A percentile compares a stretch with the other conserved stretches of the same genome.
Conservation (phyloP, 352 stramenopile genomes). For the Globisporangium rhizosaccharum region DNA sequence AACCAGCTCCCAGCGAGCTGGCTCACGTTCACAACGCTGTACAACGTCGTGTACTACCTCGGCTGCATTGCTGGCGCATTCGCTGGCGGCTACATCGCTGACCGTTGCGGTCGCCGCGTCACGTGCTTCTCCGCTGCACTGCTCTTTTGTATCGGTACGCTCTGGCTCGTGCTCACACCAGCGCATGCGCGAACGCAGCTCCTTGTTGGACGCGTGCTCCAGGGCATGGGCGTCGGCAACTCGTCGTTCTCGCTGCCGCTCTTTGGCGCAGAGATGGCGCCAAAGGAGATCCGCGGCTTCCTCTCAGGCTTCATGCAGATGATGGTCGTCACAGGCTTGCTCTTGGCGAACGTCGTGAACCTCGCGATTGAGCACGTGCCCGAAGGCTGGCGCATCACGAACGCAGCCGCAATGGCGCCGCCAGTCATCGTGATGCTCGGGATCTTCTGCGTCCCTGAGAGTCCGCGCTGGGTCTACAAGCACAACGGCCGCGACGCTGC, state of each 20-base stretch:
- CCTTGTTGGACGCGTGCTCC: conserved; percentile 27
- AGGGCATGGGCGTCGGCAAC: conserved; percentile 37
- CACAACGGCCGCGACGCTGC: conserved; percentile 29
- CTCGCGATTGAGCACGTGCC: conserved; percentile 14
- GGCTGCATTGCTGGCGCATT: conserved; percentile 33
- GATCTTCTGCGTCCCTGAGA: conserved; percentile 46
- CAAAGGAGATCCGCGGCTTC: conserved; percentile 31
- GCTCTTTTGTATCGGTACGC: conserved; percentile 34
- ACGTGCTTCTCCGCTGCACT: conserved; percentile 29
- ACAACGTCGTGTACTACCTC: conserved; percentile 38
- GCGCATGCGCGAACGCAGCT: conserved; percentile 17
- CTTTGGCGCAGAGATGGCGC: conserved; percentile 38
- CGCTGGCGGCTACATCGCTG: conserved; percentile 23
- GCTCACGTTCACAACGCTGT: conserved; percentile 34
- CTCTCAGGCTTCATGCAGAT: conserved; percentile 43
- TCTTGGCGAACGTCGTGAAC: conserved; percentile 40
- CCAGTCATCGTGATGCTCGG: conserved; percentile 34
- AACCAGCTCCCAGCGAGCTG: conserved; percentile 29
- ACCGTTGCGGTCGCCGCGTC: conserved; percentile 30
- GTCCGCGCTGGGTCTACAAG: conserved; percentile 43
- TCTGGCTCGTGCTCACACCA: conserved; percentile 21
- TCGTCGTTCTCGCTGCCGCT: conserved; percentile 40
- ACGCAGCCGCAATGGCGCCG: conserved; percentile 21
- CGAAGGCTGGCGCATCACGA: conserved; percentile 32
- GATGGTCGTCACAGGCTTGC: conserved; percentile 30